Evolutionary conservation across 106 monocot species (phyloP).

Genomic region (Dendrobium huoshanense): DNA sequence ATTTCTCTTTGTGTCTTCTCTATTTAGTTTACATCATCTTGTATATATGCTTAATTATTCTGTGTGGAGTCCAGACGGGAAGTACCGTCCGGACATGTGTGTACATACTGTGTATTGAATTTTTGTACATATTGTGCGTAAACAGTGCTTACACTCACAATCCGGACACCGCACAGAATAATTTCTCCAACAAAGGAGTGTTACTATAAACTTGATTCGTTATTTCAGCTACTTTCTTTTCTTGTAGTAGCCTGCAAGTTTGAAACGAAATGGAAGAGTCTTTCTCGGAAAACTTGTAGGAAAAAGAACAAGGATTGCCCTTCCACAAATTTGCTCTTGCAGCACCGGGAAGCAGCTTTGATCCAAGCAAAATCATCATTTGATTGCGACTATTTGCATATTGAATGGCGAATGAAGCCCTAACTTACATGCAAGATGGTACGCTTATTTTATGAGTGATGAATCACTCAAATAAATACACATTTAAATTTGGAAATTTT

Average conservation of each 20-base stretch:
- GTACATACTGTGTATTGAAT: no score
- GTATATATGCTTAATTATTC: not conserved
- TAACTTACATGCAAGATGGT: not conserved
- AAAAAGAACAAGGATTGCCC: conserved; percentile 33
- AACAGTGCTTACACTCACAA: no score
- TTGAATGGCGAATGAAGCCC: conserved; percentile 36
- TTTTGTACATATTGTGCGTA: no score
- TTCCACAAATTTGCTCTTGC: conserved; percentile 22
- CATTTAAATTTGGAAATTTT: no score
- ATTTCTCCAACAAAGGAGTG: not conserved
- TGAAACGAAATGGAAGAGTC: conserved; percentile 76
- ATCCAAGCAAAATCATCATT: conserved; percentile 23
- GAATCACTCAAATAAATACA: no score
- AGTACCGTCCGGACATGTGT: no score
- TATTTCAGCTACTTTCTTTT: not conserved
- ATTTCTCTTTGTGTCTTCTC: no score
- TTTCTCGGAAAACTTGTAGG: conserved; percentile 40
- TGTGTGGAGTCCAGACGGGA: no score
- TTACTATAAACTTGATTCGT: not conserved
- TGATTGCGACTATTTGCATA: conserved; percentile 31
- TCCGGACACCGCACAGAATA: no score
- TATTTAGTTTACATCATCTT: no score
- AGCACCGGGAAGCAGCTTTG: conserved; percentile 58
- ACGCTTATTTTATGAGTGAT: not conserved
- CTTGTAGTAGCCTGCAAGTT: conserved; percentile 49